Conservation (phyloP, 768 basidiomycete species). For the Mycena galericulata region DNA sequence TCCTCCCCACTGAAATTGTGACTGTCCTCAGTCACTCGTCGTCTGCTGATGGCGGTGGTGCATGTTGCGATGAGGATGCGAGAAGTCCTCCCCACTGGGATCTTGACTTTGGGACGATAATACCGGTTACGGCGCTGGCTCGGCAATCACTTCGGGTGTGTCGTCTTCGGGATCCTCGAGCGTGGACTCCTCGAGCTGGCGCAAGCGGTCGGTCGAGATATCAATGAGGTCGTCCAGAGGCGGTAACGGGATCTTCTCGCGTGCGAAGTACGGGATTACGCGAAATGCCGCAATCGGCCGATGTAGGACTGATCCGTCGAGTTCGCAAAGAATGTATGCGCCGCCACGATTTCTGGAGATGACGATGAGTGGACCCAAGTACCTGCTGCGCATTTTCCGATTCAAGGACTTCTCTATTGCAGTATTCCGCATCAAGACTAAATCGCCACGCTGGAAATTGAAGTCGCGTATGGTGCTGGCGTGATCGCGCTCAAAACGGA, state of each 20-base stretch:
- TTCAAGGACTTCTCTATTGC: conserved; percentile 40
- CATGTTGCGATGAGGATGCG: not conserved
- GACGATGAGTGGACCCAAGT: conserved; percentile 50
- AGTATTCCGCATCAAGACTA: too few relatives aligned
- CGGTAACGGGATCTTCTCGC: conserved; percentile 16
- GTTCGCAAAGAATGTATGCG: conserved; percentile 38
- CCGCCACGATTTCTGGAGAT: conserved; percentile 41
- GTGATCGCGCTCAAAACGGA: conserved; percentile 35
- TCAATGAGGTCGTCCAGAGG: conserved; percentile 32
- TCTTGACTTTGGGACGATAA: not conserved
- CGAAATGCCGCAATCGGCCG: conserved; percentile 39
- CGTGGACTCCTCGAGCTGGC: conserved; percentile 1
- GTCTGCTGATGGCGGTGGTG: not conserved
- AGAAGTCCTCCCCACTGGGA: conserved; percentile 16
- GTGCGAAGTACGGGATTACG: conserved; percentile 39
- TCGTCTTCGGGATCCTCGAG: conserved; percentile 8
- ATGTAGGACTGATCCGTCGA: conserved; percentile 12
- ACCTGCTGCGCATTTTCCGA: conserved; percentile 42
- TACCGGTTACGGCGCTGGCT: too few relatives aligned
- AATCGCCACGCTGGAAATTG: conserved; percentile 44
- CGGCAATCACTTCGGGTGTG: too few relatives aligned
- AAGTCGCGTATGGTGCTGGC: conserved; percentile 37
- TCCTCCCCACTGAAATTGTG: conserved; percentile 11
- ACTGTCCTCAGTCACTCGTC: conserved; percentile 1
- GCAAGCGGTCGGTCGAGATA: conserved; percentile 10